A percentile compares a stretch with the other conserved stretches of the same genome.
These are phyloP conservation scores for Kappamyces sp. DNA, from an alignment of 192 early-diverging fungal species.

Conservation along the genomic window DNA sequence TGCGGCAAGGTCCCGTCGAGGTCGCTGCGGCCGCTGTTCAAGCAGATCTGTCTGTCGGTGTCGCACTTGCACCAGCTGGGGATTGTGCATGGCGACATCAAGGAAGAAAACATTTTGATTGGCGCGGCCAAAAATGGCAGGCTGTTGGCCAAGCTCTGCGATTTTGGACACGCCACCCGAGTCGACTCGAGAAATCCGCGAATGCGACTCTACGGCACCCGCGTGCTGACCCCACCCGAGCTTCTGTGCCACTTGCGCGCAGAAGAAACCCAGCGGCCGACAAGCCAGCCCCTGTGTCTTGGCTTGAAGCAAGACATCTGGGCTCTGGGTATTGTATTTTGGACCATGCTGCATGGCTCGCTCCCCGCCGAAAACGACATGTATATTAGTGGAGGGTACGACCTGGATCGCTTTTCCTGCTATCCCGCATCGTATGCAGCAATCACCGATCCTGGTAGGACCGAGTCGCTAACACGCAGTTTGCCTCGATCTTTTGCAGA, in stretches of 20 bases:
- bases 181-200: background rate
- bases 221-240: background rate
- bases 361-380: background rate
- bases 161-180: constrained; percentile 8
- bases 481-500: no score
- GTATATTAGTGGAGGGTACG: background rate
- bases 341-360: constrained; percentile 5
- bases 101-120: constrained; percentile 19
- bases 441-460: background rate
- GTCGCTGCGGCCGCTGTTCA: background rate
- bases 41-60: background rate
- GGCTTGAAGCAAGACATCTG: constrained; percentile 10
- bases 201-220: background rate
- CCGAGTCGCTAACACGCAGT: no score
- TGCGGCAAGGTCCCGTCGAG: background rate
- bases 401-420: background rate
- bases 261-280: background rate
- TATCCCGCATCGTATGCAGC: constrained; percentile 2
- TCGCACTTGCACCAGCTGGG: background rate
- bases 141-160: constrained; percentile 11
- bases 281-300: background rate
- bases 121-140: background rate
- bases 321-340: constrained; percentile 15
- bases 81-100: constrained; percentile 13
- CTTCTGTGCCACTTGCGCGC: background rate